Evolutionary conservation across 2,329 filamentous ascomycete genomes (phyloP).

Genomic region (Ceratocystis albifundus): DNA sequence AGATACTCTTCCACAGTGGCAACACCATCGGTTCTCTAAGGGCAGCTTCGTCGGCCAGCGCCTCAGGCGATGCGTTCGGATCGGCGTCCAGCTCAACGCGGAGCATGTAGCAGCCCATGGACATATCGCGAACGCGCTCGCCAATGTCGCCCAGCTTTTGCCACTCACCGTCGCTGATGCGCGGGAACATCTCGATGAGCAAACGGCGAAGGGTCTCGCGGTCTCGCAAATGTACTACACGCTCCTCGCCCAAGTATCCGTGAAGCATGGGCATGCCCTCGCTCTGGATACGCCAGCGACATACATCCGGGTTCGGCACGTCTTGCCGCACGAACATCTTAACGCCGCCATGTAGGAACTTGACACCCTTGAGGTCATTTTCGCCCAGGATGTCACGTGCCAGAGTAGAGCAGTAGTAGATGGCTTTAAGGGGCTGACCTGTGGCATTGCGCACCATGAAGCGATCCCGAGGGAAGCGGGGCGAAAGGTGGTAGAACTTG

Average conservation of each 20-base stretch:
- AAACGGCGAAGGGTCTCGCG: slow-evolving; percentile 71
- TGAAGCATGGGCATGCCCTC: slow-evolving; percentile 87
- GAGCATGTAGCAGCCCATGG: slow-evolving; percentile 86
- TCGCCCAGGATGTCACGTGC: slow-evolving; percentile 72
- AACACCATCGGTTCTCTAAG: slow-evolving; percentile 72
- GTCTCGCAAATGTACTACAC: slow-evolving; percentile 63
- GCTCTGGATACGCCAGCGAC: slow-evolving; percentile 88
- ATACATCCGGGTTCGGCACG: slow-evolving; percentile 72
- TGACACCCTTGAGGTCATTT: slow-evolving; percentile 85
- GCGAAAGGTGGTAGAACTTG: slow-evolving; percentile 72
- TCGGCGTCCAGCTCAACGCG: slow-evolving; percentile 63
- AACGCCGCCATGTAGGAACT: slow-evolving; percentile 91
- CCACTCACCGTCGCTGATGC: slow-evolving; percentile 64
- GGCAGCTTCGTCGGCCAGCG: slow-evolving; percentile 30
- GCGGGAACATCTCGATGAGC: slow-evolving; percentile 93
- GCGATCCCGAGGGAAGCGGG: slow-evolving; percentile 75
- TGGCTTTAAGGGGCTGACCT: slow-evolving; percentile 79
- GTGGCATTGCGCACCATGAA: slow-evolving; percentile 94
- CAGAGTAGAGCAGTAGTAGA: slow-evolving; percentile 86
- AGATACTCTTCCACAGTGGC: slow-evolving; percentile 85
- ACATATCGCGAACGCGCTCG: slow-evolving; percentile 63
- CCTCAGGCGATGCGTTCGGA: slow-evolving; percentile 28
- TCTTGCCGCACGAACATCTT: slow-evolving; percentile 99
- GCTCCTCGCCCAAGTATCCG: slow-evolving; percentile 70
- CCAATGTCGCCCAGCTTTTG: slow-evolving; percentile 76